Conservation (phyloP, 805 yeast genomes). For the Spathaspora gorwiae region DNA sequence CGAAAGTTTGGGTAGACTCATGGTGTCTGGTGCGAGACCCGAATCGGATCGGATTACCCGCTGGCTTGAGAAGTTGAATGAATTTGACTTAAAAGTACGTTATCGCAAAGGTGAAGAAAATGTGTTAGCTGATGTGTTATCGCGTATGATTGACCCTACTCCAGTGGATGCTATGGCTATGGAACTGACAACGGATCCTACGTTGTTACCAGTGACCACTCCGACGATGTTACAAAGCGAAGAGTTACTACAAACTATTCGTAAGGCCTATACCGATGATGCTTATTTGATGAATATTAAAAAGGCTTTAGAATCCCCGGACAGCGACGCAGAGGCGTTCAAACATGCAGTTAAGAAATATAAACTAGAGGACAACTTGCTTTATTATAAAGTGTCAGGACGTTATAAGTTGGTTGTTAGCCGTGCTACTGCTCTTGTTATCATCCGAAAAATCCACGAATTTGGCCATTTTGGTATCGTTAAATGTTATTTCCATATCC, state of each 20-base stretch:
- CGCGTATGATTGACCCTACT: not conserved
- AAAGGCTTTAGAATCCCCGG: not conserved
- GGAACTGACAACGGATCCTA: too few relatives aligned
- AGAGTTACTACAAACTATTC: too few relatives aligned
- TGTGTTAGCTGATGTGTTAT: conserved; percentile 2
- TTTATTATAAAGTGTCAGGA: not conserved
- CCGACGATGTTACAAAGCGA: too few relatives aligned
- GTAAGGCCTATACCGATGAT: too few relatives aligned
- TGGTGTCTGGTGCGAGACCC: not conserved
- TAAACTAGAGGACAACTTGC: not conserved
- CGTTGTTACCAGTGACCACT: too few relatives aligned
- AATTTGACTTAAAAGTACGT: not conserved
- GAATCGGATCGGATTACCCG: not conserved
- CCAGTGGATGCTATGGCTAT: too few relatives aligned
- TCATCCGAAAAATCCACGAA: not conserved
- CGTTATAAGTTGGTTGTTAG: not conserved
- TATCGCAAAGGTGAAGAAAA: conserved; percentile 1
- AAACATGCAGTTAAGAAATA: not conserved
- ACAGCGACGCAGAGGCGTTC: not conserved
- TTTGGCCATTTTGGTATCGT: conserved; percentile 1
- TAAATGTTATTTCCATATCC: not conserved
- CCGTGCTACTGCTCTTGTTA: not conserved
- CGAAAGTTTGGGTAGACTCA: not conserved
- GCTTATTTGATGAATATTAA: too few relatives aligned
- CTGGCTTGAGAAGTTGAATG: not conserved